Base-by-base conservation (phyloP, 345 rosid species). In the Brassica juncea region DNA sequence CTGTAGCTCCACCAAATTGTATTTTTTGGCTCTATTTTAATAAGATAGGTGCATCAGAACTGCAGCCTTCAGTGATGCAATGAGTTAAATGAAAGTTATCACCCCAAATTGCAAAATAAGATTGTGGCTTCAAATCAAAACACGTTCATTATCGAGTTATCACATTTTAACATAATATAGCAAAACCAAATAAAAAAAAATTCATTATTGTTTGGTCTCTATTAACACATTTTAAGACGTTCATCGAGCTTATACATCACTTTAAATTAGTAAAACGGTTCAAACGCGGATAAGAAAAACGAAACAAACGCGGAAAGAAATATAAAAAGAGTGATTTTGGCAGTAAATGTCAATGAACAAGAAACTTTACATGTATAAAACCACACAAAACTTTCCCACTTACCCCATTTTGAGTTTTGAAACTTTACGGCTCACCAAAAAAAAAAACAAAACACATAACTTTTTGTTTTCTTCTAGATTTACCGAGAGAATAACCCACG, bases 401-500 rank as follows among this genome's bases (percentile, higher is more conserved):
- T 64, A 16, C 4, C 6, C 57, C 55, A 70, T 80, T 80, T 75
- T 75, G 73, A 80, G 39, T 81, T 81, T 81, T 8, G 72, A 71
- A 71, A 75, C 71, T 75, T 74, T 16, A 27, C 73, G 42, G 10
- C 57, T 66, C 61, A 57, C 42, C 23, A 54, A 54, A 7, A 7
- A 42, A 31, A 12, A 16, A 27, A 39, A 19, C 4, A 6, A 6
- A 11, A 47, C 55, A 12, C 12, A 14, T 11, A 11, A 2, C 59
- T 54, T 54, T 6, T 32, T 61, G 34, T 35, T 47, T 71, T 61
- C 35, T 39, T 31, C 30, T 11, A 16, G 52, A 31, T 73, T 71
- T 30, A 70, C 72, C 72, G 80, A 71, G 77, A 70, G 69, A 54
- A 80, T 75, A 70, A 80, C 2, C 69, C 73, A 81, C 55, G 83